phyloP scores from a whole-genome alignment of 2,329 filamentous ascomycete species.

The Penicillium capsulatum region DNA sequence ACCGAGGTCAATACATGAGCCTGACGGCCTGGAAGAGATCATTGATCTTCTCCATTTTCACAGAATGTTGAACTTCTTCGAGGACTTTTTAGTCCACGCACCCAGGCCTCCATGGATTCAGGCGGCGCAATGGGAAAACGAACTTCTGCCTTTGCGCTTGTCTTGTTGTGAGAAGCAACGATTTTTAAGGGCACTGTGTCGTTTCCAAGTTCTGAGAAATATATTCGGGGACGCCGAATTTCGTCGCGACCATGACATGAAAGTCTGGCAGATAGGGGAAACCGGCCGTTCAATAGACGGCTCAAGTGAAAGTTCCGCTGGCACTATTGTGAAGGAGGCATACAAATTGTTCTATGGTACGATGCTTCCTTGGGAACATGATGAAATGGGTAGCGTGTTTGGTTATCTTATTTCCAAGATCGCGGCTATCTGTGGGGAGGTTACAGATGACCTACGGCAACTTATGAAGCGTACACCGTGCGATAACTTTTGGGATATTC shows the following conservation, averaged over 20 bases:
- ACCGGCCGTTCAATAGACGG: not conserved
- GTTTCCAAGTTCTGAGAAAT: constrained; percentile 4
- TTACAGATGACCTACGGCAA: constrained; percentile 4
- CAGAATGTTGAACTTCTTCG: constrained; percentile 1
- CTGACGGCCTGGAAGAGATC: constrained; percentile 7
- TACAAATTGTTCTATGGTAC: constrained; percentile 18
- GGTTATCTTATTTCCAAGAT: constrained; percentile 6
- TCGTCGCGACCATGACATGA: not conserved
- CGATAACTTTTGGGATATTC: constrained; percentile 1
- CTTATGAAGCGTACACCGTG: constrained; percentile 2
- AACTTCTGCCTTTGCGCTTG: constrained; percentile 1
- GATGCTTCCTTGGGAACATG: constrained; percentile 21
- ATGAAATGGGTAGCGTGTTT: constrained; percentile 17
- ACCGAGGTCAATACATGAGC: constrained; percentile 1
- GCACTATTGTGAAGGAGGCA: constrained; percentile 1
- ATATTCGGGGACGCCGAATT: constrained; percentile 12
- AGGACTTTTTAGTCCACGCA: constrained; percentile 4
- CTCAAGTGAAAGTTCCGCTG: not conserved
- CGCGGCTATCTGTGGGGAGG: not conserved
- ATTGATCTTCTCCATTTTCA: constrained; percentile 10
- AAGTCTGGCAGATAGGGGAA: not conserved
- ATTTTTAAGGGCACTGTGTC: constrained; percentile 3
- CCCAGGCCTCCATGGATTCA: constrained; percentile 2
- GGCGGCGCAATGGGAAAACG: not conserved
- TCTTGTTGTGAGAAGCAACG: constrained; percentile 3